Evolutionary conservation across 257 asterid species (phyloP).

Genomic region (Penstemon eatonii): DNA sequence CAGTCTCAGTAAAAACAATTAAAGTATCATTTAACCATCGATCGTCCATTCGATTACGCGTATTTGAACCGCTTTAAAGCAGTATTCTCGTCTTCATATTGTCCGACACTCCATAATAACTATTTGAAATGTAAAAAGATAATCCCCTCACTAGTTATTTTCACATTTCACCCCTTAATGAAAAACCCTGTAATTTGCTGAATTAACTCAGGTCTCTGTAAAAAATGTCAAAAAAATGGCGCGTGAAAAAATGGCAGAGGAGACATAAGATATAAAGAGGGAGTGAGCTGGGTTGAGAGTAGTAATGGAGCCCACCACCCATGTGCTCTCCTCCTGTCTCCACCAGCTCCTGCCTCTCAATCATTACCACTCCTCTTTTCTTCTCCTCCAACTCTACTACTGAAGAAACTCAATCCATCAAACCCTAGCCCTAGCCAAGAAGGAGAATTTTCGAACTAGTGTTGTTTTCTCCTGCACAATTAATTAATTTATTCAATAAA

Average conservation of each 20-base stretch:
- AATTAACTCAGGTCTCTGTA: too few relatives aligned
- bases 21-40: too few relatives aligned
- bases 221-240: neutral
- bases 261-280: conserved; percentile 7
- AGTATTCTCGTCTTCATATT: too few relatives aligned
- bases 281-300: conserved; percentile 35
- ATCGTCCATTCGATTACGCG: too few relatives aligned
- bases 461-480: neutral
- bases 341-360: conserved; percentile 95
- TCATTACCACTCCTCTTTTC: conserved; percentile 45
- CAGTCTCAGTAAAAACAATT: too few relatives aligned
- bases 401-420: neutral
- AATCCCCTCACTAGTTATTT: too few relatives aligned
- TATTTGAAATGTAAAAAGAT: too few relatives aligned
- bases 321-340: conserved; percentile 96
- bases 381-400: neutral
- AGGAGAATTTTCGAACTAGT: neutral
- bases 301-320: conserved; percentile 78
- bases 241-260: neutral
- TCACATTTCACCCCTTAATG: too few relatives aligned
- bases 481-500: neutral
- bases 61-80: too few relatives aligned
- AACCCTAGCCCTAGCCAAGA: conserved; percentile 31
- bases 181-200: too few relatives aligned
- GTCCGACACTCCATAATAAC: too few relatives aligned